Conservation (phyloP, 495 filamentous ascomycete species). For the Neurospora hispaniola region DNA sequence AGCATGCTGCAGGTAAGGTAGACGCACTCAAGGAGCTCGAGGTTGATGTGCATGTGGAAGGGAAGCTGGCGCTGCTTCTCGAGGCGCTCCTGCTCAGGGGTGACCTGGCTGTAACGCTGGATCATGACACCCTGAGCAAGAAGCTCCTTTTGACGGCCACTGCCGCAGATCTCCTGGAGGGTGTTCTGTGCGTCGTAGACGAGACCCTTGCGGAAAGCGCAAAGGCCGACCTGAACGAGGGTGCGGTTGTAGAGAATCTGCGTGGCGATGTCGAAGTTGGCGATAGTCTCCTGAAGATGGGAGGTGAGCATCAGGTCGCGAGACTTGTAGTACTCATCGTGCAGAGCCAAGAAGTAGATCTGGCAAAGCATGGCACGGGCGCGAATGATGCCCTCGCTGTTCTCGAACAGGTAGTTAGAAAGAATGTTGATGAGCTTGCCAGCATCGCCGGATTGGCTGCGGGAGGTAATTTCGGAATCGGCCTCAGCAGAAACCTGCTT, state of each 20-base stretch:
- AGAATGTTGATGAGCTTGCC: conserved; percentile 70
- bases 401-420: conserved; percentile 85
- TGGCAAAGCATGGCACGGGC: conserved; percentile 97
- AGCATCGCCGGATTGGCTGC: conserved; percentile 51
- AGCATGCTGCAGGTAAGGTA: conserved; percentile 99
- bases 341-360: conserved; percentile 94
- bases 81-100: conserved; percentile 92
- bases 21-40: conserved; percentile 94
- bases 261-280: conserved; percentile 87
- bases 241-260: conserved; percentile 99
- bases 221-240: conserved; percentile 93
- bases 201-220: conserved; percentile 92
- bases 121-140: conserved; percentile 97
- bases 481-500: conserved; percentile 62
- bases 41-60: conserved; percentile 99
- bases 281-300: conserved; percentile 93
- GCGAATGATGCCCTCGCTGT: conserved; percentile 90
- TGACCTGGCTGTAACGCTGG: conserved; percentile 87
- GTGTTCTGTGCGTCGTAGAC: conserved; percentile 96
- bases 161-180: conserved; percentile 94
- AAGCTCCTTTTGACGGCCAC: conserved; percentile 92
- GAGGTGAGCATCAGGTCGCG: conserved; percentile 99
- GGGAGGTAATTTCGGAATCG: conserved; percentile 72
- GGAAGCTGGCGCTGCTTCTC: conserved; percentile 94
- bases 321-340: conserved; percentile 94